These are phyloP conservation scores for Cubamyces sp. DNA, from an alignment of 768 basidiomycete species.

Conservation along the genomic window DNA sequence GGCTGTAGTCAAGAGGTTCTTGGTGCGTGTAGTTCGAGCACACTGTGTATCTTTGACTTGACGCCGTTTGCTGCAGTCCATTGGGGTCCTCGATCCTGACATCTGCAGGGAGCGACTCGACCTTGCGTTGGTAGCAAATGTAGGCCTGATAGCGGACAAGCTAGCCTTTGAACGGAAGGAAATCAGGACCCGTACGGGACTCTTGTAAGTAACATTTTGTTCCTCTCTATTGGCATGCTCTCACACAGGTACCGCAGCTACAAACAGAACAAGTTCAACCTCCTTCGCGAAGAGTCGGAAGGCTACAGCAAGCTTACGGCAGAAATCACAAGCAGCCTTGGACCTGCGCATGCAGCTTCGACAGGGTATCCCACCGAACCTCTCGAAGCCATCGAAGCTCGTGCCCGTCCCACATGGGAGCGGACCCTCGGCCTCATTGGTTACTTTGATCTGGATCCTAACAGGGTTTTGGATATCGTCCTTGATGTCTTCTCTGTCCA, in stretches of 20 bases:
- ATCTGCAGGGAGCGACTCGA: slow-evolving; percentile 80
- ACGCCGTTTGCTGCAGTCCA: slow-evolving; percentile 44
- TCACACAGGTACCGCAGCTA: slow-evolving; percentile 55
- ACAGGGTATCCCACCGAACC: slow-evolving; percentile 72
- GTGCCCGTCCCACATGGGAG: slow-evolving; percentile 76
- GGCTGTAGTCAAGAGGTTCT: slow-evolving; percentile 58
- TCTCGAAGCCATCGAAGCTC: slow-evolving; percentile 57
- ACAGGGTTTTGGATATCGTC: slow-evolving; percentile 90
- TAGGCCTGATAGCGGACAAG: slow-evolving; percentile 74
- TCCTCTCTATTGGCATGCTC: neutral
- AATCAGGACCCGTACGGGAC: slow-evolving; percentile 75
- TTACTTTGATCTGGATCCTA: slow-evolving; percentile 96
- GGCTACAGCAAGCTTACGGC: slow-evolving; percentile 93
- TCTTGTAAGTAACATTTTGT: slow-evolving; percentile 64
- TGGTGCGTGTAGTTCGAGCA: slow-evolving; percentile 53
- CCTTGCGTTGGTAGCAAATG: slow-evolving; percentile 58
- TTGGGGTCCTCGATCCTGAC: slow-evolving; percentile 57
- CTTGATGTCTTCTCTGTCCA: slow-evolving; percentile 89
- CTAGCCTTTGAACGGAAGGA: slow-evolving; percentile 74
- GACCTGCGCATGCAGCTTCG: slow-evolving; percentile 68
- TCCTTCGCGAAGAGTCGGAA: slow-evolving; percentile 95
- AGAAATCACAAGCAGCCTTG: slow-evolving; percentile 78
- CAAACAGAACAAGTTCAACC: slow-evolving; percentile 98
- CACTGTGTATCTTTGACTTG: slow-evolving; percentile 2
- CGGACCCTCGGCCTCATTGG: slow-evolving; percentile 88